Evolutionary conservation across 1,284 basidiomycete genomes (phyloP).

Genomic region (Pseudozyma tsukubaensis): DNA sequence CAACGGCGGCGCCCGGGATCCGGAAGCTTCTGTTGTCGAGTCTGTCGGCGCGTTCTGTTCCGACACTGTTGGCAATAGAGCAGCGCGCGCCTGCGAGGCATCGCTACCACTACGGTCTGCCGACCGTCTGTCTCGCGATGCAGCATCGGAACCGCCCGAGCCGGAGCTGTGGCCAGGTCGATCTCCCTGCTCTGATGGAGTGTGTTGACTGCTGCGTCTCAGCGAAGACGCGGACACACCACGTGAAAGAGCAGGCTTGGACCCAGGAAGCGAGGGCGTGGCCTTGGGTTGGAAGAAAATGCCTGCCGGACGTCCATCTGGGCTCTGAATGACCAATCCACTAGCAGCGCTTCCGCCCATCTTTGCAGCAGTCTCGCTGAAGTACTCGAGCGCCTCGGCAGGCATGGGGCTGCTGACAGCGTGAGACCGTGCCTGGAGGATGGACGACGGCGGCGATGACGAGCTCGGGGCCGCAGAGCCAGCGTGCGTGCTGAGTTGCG

Average conservation of each 20-base stretch:
- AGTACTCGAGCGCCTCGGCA: slow-evolving; percentile 84
- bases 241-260: slow-evolving; percentile 31
- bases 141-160: slow-evolving; percentile 9
- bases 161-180: slow-evolving; percentile 1
- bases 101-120: slow-evolving; percentile 23
- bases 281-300: slow-evolving; percentile 88
- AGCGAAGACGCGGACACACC: slow-evolving; percentile 31
- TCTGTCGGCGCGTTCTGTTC: slow-evolving; percentile 7
- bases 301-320: slow-evolving; percentile 89
- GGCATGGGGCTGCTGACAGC: slow-evolving; percentile 54
- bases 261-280: slow-evolving; percentile 19
- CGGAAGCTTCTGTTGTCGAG: not conserved
- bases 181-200: slow-evolving; percentile 27
- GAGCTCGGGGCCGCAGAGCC: slow-evolving; percentile 15
- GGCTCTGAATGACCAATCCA: slow-evolving; percentile 89
- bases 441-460: slow-evolving; percentile 8
- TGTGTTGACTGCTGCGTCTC: slow-evolving; percentile 15
- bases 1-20: slow-evolving; percentile 7
- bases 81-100: not conserved
- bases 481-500: slow-evolving; percentile 13
- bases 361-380: slow-evolving; percentile 78
- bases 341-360: slow-evolving; percentile 81
- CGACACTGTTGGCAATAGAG: slow-evolving; percentile 5
- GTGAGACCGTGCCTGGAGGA: slow-evolving; percentile 20
- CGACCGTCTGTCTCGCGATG: slow-evolving; percentile 17